Percentiles rank a stretch among this genome's conserved stretches.
Evolutionary conservation across 1,284 basidiomycete species (phyloP).

Genomic region (Stereum hirsutum): DNA sequence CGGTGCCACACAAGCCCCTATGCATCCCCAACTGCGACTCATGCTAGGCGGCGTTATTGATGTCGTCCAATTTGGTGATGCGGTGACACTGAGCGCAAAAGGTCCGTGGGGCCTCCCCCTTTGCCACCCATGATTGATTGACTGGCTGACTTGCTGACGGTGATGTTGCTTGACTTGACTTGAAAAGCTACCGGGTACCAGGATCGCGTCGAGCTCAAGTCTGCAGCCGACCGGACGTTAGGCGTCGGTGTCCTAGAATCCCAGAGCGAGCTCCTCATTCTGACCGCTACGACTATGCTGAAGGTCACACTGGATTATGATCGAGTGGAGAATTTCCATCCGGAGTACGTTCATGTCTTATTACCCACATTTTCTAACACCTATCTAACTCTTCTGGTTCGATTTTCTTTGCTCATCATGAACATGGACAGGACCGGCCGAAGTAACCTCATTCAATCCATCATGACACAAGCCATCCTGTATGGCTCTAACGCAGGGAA

Average conservation of each 20-base stretch:
- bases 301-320: conserved; percentile 52
- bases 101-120: conserved; percentile 28
- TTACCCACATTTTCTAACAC: too few relatives aligned
- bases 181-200: conserved; percentile 65
- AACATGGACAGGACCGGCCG: conserved; percentile 40
- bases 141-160: conserved; percentile 1
- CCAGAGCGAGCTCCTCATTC: conserved; percentile 45
- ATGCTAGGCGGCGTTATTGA: conserved; percentile 46
- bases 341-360: conserved; percentile 34
- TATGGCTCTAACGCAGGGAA: conserved; percentile 74
- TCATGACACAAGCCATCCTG: conserved; percentile 82
- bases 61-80: conserved; percentile 67
- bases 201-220: conserved; percentile 65
- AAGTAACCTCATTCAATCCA: conserved; percentile 68
- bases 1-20: conserved; percentile 47
- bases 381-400: background rate
- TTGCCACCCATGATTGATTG: background rate
- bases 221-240: conserved; percentile 54
- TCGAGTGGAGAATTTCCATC: conserved; percentile 46
- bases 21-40: conserved; percentile 58
- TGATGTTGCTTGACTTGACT: too few relatives aligned
- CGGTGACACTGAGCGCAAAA: conserved; percentile 61
- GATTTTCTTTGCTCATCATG: background rate
- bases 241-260: conserved; percentile 50
- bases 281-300: conserved; percentile 63